Evolutionary conservation across 2,329 filamentous ascomycete species (phyloP).

Genomic region (Neoscytalidium dimidiatum): DNA sequence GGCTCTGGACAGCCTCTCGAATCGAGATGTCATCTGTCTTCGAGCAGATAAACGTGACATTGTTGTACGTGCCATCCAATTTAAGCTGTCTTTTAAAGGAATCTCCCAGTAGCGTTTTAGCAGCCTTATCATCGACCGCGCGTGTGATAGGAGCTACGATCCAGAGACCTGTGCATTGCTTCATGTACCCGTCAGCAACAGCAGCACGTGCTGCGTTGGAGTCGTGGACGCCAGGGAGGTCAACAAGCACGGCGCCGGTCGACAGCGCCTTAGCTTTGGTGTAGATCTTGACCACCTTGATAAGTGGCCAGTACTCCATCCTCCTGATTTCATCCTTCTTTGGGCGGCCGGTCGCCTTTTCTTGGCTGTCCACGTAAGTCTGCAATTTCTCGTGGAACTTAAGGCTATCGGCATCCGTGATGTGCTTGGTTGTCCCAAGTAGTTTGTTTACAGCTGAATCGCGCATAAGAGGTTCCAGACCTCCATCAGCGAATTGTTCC

Average conservation of each 20-base stretch:
- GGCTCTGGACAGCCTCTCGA: conserved; percentile 44
- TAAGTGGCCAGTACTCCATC: conserved; percentile 53
- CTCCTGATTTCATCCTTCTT: conserved; percentile 31
- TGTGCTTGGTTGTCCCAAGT: conserved; percentile 49
- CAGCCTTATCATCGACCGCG: conserved; percentile 62
- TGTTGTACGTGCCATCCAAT: conserved; percentile 57
- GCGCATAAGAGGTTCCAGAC: conserved; percentile 40
- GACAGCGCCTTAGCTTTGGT: conserved; percentile 53
- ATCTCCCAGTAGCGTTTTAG: conserved; percentile 57
- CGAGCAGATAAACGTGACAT: conserved; percentile 62
- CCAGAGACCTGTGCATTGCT: conserved; percentile 62
- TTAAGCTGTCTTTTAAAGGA: conserved; percentile 62
- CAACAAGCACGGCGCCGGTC: conserved; percentile 58
- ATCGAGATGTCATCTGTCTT: conserved; percentile 64
- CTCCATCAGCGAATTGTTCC: conserved; percentile 38
- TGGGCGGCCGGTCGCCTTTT: conserved; percentile 42
- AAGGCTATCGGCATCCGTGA: conserved; percentile 40
- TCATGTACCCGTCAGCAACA: conserved; percentile 61
- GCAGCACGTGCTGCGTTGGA: conserved; percentile 61
- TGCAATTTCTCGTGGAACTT: conserved; percentile 52
- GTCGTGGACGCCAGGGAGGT: conserved; percentile 62
- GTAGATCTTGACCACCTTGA: conserved; percentile 57
- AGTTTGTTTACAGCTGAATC: conserved; percentile 42
- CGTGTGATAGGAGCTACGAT: conserved; percentile 64
- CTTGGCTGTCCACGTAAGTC: conserved; percentile 58